Conservation (phyloP, 257 asterid genomes). For the Gentiana straminea region DNA sequence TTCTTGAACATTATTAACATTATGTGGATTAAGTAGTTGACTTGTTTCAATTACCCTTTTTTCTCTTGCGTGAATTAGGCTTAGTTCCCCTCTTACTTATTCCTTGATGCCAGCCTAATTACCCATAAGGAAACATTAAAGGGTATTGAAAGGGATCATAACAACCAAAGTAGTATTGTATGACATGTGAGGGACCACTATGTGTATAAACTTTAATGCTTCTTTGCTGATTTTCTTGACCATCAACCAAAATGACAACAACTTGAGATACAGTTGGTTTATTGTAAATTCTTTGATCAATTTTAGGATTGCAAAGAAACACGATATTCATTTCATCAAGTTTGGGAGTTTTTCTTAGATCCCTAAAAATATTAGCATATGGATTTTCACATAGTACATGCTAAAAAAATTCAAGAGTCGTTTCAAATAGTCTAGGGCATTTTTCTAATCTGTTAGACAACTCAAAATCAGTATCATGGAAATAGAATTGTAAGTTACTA, state of each 20-base stretch:
- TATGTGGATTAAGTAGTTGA: too few species aligned
- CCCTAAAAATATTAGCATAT: neutral
- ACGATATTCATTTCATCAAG: neutral
- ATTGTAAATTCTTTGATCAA: neutral
- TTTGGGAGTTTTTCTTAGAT: neutral
- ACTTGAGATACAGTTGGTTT: neutral
- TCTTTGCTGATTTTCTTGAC: neutral
- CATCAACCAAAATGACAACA: slow-evolving; percentile 1
- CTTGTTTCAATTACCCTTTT: too few species aligned
- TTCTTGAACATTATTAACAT: neutral
- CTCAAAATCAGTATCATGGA: neutral
- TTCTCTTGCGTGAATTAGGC: too few species aligned
- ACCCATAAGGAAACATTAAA: neutral
- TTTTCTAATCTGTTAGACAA: neutral
- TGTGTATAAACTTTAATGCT: neutral
- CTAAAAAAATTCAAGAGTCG: neutral
- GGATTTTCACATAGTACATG: neutral
- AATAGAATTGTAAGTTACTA: neutral
- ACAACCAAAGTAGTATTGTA: neutral
- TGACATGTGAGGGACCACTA: neutral
- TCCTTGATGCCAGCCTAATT: slow-evolving; percentile 5
- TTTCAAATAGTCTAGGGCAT: neutral
- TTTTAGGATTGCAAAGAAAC: neutral
- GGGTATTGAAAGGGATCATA: slow-evolving; percentile 1
- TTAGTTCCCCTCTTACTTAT: neutral